Percentiles rank a stretch among this genome's conserved stretches.
Evolutionary conservation across 257 asterid species (phyloP).

Genomic region (Leptodermis oblonga): DNA sequence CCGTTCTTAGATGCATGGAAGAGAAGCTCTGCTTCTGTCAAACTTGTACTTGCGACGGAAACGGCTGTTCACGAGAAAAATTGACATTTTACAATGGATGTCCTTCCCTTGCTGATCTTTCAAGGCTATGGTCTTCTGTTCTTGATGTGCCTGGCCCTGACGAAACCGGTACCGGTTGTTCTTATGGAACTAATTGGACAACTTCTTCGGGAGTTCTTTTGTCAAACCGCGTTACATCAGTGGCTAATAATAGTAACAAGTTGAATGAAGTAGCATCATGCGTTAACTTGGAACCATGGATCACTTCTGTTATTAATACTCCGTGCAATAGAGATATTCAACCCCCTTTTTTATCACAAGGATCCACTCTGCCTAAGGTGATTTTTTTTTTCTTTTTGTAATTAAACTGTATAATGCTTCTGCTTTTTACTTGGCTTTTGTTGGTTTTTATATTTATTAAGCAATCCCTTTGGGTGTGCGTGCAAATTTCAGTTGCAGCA

Average conservation of each 20-base stretch:
- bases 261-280: conserved; percentile 37
- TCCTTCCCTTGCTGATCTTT: conserved; percentile 44
- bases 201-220: conserved; percentile 18
- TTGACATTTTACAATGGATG: conserved; percentile 41
- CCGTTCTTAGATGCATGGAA: conserved; percentile 39
- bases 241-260: too few species aligned
- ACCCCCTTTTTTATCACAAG: conserved; percentile 33
- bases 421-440: too few species aligned
- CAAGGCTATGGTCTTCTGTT: conserved; percentile 40
- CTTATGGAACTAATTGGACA: background rate
- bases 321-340: conserved; percentile 31
- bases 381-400: background rate
- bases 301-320: conserved; percentile 18
- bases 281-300: conserved; percentile 40
- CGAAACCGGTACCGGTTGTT: too few species aligned
- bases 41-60: conserved; percentile 37
- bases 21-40: conserved; percentile 39
- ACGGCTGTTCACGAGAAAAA: conserved; percentile 35
- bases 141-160: conserved; percentile 37
- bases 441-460: too few species aligned
- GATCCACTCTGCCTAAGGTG: conserved; percentile 42
- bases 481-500: conserved; percentile 14
- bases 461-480: too few species aligned
- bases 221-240: too few species aligned
- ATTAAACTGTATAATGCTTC: too few species aligned